Base-by-base conservation (phyloP, 352 stramenopile species). In the Globisporangium nagaii region DNA sequence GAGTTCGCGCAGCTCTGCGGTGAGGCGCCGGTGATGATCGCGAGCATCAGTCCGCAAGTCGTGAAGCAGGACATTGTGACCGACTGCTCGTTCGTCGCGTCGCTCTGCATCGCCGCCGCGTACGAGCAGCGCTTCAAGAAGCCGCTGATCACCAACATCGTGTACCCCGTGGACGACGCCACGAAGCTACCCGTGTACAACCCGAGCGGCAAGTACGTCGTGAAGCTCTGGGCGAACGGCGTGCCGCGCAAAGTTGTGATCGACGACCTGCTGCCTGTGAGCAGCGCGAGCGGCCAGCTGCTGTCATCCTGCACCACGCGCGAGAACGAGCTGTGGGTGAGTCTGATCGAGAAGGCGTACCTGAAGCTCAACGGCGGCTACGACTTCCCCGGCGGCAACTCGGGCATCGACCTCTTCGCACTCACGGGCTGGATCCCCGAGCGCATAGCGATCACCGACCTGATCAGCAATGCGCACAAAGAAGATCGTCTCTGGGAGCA, bases 351-450 rank as follows among this genome's bases (percentile, higher is more conserved):
- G 79, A 99, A 99, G 62, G 97, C 97, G 3, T 99, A 98, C 58
- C 76, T 99, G 60, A 99, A 99, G 67, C 75, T 99, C 6, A 96
- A 94, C 53, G 97, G 97, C 34, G 95, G 96, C 1, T 99, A 99
- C 62, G 84, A 98, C 61, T 99, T 98, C 73, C 93, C 96, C 31
- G 97, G 97, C 17, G 96, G 89, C 25, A 99, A 99, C 70, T 97
- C 84, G 50, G 93, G 95, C 19, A 97, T 99, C 41, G 97, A 99
- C 73, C 70, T 99, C 20, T 98, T 98, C 74, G 93, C 91, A n/a
- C 76, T 99, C 15, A 99, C 96, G 0, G 97, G 97, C 5, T 99
- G 96, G 96, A 98, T 99, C 46, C 97, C 97, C 0, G 96, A 99
- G 71, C 76, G 88, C 27, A 80, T 98, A 24, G 76, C 84, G 39